Evolutionary conservation across 352 stramenopile species (phyloP).

Genomic region (Pseudoperonospora humuli): DNA sequence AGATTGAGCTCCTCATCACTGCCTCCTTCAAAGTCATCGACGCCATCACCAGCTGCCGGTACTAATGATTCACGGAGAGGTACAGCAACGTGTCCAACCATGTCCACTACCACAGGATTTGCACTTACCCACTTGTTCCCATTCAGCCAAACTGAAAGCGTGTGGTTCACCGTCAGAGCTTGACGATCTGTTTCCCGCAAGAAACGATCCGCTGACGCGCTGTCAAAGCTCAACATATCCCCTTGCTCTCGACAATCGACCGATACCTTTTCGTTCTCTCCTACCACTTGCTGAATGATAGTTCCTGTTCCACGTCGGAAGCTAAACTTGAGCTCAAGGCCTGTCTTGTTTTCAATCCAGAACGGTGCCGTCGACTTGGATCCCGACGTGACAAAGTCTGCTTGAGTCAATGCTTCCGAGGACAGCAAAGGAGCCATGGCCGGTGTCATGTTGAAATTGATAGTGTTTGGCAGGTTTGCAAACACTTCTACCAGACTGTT

Average conservation of each 20-base stretch:
- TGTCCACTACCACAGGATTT: conserved; percentile 81
- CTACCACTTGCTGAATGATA: conserved; percentile 70
- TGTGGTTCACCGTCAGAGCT: conserved; percentile 78
- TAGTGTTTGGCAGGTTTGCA: conserved; percentile 72
- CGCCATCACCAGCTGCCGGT: conserved; percentile 6
- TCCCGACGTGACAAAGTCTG: conserved; percentile 80
- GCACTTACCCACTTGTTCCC: conserved; percentile 84
- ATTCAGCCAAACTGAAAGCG: conserved; percentile 80
- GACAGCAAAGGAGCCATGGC: conserved; percentile 81
- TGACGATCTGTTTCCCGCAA: conserved; percentile 62
- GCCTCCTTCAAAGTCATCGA: conserved; percentile 27
- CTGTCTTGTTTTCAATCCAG: conserved; percentile 85
- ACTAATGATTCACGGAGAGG: conserved; percentile 50
- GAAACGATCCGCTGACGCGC: conserved; percentile 67
- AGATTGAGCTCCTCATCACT: conserved; percentile 52
- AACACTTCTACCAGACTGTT: conserved; percentile 74
- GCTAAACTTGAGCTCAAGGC: conserved; percentile 77
- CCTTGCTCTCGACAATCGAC: conserved; percentile 82
- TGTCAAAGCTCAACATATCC: conserved; percentile 85
- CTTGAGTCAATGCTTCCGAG: conserved; percentile 67
- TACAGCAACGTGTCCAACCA: conserved; percentile 80
- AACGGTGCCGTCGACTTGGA: conserved; percentile 85
- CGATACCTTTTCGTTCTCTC: conserved; percentile 57
- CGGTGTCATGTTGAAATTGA: conserved; percentile 85
- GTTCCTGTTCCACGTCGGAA: conserved; percentile 74